Percentiles rank a stretch among this genome's conserved stretches.
phyloP scores from a whole-genome alignment of 176 grass and related monocot genomes.

The Rhynchospora tenuis region DNA sequence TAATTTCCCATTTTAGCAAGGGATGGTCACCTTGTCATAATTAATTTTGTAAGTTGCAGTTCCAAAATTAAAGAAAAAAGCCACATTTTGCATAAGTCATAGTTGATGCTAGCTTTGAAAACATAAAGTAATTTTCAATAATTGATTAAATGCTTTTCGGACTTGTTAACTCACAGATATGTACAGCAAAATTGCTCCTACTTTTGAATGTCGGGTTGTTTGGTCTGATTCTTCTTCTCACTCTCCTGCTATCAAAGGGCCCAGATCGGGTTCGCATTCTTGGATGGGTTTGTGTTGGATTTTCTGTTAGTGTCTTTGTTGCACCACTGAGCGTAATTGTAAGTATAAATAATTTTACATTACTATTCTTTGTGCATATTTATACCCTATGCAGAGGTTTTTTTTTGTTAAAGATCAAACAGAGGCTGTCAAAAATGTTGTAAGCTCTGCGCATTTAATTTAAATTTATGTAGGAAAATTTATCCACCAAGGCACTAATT shows the following conservation, averaged over 20 bases:
- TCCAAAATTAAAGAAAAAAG: not conserved
- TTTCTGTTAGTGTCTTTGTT: slow-evolving; percentile 72
- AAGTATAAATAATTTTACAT: not conserved
- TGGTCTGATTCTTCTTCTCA: slow-evolving; percentile 48
- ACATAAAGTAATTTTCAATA: not conserved
- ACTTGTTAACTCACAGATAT: slow-evolving; percentile 24
- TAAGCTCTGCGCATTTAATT: not conserved
- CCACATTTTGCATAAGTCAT: not conserved
- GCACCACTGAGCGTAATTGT: slow-evolving; percentile 89
- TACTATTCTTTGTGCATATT: not conserved
- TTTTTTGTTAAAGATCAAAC: not conserved
- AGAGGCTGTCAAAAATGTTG: not conserved
- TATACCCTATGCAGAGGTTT: not conserved
- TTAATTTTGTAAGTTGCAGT: not conserved
- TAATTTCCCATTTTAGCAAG: not conserved
- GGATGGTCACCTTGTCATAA: not conserved
- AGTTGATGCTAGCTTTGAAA: not conserved
- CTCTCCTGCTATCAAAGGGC: slow-evolving; percentile 36
- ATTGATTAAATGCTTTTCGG: not conserved
- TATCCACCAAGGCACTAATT: not conserved
- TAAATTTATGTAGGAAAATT: not conserved
- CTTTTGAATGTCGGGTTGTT: slow-evolving; percentile 67
- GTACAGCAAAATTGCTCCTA: slow-evolving; percentile 49
- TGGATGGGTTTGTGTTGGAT: slow-evolving; percentile 72
- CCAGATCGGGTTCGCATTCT: slow-evolving; percentile 42